These are phyloP conservation scores for Piper longum DNA, from an alignment of 164 flowering plant species.

Conservation along the genomic window DNA sequence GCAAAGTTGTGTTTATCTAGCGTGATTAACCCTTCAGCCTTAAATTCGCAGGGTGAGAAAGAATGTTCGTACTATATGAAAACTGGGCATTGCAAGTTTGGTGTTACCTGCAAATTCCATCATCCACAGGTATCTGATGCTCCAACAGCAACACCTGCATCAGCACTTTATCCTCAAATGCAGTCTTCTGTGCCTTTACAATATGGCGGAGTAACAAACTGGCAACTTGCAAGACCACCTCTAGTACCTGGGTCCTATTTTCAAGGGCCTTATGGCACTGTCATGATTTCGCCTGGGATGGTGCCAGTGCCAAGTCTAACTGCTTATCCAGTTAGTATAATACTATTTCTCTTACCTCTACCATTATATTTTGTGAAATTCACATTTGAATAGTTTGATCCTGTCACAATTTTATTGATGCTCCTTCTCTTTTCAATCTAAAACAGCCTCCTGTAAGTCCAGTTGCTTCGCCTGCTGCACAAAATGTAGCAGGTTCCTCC, in stretches of 20 bases:
- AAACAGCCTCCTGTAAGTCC: conserved; percentile 53
- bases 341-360: background rate
- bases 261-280: conserved; percentile 61
- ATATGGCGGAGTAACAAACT: conserved; percentile 45
- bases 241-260: conserved; percentile 56
- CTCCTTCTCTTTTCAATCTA: conserved; percentile 2
- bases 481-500: conserved; percentile 30
- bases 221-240: conserved; percentile 63
- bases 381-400: background rate
- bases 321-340: conserved; percentile 46
- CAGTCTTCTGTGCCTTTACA: conserved; percentile 54
- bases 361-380: background rate
- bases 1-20: background rate
- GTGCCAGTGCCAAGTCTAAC: conserved; percentile 66
- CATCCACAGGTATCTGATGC: conserved; percentile 60
- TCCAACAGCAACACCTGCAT: conserved; percentile 33
- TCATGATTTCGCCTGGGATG: conserved; percentile 58
- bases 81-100: conserved; percentile 93
- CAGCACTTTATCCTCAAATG: conserved; percentile 35
- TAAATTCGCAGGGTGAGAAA: conserved; percentile 59
- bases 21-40: background rate
- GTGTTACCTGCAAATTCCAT: conserved; percentile 84
- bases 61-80: conserved; percentile 85
- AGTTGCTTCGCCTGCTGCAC: conserved; percentile 37
- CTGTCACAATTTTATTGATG: background rate